Evolutionary conservation across 495 filamentous ascomycete species (phyloP).

Genomic region (Penicilliopsis zonata): DNA sequence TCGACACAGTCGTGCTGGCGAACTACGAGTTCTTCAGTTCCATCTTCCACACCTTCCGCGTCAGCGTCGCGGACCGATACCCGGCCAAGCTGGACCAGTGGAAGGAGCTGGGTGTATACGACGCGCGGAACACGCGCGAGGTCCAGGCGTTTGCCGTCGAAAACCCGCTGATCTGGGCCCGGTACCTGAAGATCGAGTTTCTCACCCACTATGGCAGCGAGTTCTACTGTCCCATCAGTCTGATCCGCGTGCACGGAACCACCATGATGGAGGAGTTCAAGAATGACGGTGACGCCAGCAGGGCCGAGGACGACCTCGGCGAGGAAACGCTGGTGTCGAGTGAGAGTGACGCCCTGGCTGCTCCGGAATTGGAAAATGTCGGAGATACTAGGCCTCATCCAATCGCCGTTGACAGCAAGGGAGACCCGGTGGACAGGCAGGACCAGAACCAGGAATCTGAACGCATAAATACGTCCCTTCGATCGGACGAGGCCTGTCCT

Average conservation of each 20-base stretch:
- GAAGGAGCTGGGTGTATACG: constrained; percentile 78
- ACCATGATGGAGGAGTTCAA: constrained; percentile 93
- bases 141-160: constrained; percentile 89
- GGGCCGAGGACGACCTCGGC: constrained; percentile 43
- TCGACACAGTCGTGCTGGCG: constrained; percentile 90
- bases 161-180: constrained; percentile 89
- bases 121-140: constrained; percentile 82
- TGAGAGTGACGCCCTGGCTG: constrained; percentile 28
- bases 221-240: constrained; percentile 86
- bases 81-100: constrained; percentile 87
- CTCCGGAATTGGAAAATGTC: constrained; percentile 1
- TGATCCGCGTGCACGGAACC: constrained; percentile 86
- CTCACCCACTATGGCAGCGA: constrained; percentile 90
- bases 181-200: constrained; percentile 85
- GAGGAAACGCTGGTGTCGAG: constrained; percentile 20
- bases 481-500: not conserved
- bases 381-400: no score
- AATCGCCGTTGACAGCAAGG: not conserved
- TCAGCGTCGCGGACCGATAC: constrained; percentile 87
- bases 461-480: constrained; percentile 1
- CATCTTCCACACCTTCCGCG: constrained; percentile 80
- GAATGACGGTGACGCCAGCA: constrained; percentile 55
- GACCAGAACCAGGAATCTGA: constrained; percentile 5
- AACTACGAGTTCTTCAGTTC: constrained; percentile 99
- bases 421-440: not conserved